Percentiles rank a stretch among this genome's conserved stretches.
Conservation (phyloP, 805 yeast genomes). For the Maudiozyma bulderi region DNA sequence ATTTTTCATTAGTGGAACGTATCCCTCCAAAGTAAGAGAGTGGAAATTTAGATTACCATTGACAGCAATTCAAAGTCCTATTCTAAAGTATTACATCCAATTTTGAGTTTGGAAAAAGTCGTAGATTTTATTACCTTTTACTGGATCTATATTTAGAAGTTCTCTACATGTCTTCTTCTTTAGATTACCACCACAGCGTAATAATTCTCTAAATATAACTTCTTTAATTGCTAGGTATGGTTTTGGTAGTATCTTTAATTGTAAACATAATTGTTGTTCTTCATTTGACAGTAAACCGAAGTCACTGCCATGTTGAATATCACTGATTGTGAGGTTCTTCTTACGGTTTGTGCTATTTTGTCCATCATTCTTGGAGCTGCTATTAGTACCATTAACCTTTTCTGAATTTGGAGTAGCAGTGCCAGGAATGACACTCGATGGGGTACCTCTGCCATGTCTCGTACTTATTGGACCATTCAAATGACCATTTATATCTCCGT, state of each 20-base stretch:
- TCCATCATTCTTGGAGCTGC: slow-evolving; percentile 8
- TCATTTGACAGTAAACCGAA: slow-evolving; percentile 75
- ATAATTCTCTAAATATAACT: slow-evolving; percentile 74
- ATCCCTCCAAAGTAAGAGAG: too few species aligned
- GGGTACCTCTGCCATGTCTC: slow-evolving; percentile 21
- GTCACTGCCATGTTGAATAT: slow-evolving; percentile 72
- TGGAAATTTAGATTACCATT: too few species aligned
- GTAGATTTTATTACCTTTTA: slow-evolving; percentile 77
- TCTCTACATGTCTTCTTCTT: slow-evolving; percentile 83
- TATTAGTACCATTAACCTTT: slow-evolving; percentile 21
- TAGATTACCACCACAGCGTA: slow-evolving; percentile 74
- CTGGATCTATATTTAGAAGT: slow-evolving; percentile 71
- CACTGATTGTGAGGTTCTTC: slow-evolving; percentile 43
- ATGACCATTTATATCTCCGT: slow-evolving; percentile 14
- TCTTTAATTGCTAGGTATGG: slow-evolving; percentile 91
- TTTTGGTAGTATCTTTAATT: slow-evolving; percentile 78
- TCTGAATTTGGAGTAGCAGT: slow-evolving; percentile 17
- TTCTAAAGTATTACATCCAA: slow-evolving; percentile 43
- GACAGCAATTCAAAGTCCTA: too few species aligned
- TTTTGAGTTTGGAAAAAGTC: slow-evolving; percentile 90
- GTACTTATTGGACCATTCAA: slow-evolving; percentile 13
- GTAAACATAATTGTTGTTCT: slow-evolving; percentile 78
- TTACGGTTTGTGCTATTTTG: slow-evolving; percentile 15
- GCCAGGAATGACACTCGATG: slow-evolving; percentile 21
- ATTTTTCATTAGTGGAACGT: not conserved